Percentiles rank a stretch among this genome's conserved stretches.
Evolutionary conservation across 495 filamentous ascomycete species (phyloP).

Genomic region (Aspergillus baeticus): DNA sequence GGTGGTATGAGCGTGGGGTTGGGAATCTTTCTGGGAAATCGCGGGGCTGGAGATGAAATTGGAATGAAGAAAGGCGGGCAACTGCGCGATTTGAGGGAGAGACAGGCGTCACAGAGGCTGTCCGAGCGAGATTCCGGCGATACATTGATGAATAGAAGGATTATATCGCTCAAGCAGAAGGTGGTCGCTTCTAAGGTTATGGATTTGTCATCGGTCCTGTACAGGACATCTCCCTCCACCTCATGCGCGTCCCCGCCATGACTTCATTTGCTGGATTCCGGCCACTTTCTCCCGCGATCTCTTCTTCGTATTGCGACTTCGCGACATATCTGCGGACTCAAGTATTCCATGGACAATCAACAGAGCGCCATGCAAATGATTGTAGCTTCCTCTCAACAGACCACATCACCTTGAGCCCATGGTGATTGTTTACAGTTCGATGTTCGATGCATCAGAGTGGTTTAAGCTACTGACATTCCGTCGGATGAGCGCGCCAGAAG

Average conservation of each 20-base stretch:
- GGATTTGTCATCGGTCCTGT: background rate
- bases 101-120: background rate
- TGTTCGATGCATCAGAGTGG: background rate
- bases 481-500: constrained; percentile 11
- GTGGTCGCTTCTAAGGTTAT: background rate
- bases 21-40: too few species aligned
- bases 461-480: background rate
- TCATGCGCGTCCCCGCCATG: too few species aligned
- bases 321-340: too few species aligned
- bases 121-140: background rate
- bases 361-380: too few species aligned
- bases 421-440: background rate
- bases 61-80: constrained; percentile 12
- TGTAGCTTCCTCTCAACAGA: background rate
- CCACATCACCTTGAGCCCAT: background rate
- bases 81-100: constrained; percentile 3
- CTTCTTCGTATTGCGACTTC: too few species aligned
- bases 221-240: background rate
- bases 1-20: too few species aligned
- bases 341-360: too few species aligned
- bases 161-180: background rate
- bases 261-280: background rate
- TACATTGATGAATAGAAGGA: background rate
- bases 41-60: background rate
- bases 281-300: too few species aligned